Conservation (phyloP, 1,139 yeast genomes). For the Candida mesenterica region DNA sequence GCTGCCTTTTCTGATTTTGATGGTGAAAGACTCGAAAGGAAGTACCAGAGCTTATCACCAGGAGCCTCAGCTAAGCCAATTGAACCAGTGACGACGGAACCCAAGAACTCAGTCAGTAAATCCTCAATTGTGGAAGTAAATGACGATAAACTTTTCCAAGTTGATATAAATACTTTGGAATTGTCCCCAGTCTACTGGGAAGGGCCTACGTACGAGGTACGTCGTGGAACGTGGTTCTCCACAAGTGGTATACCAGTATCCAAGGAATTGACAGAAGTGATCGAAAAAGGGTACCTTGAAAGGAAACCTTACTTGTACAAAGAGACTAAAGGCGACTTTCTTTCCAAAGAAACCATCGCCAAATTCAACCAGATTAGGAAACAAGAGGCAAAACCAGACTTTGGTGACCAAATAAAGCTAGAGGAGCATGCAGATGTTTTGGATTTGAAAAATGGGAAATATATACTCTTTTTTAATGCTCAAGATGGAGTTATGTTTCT, state of each 20-base stretch:
- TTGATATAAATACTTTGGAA: constrained; percentile 53
- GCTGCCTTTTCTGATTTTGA: constrained; percentile 69
- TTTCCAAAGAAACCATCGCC: constrained; percentile 21
- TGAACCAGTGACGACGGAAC: background rate
- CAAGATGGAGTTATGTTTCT: constrained; percentile 41
- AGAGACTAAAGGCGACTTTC: no score
- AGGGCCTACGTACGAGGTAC: constrained; percentile 80
- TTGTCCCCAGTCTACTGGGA: constrained; percentile 82
- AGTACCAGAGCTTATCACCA: constrained; percentile 25
- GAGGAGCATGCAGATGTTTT: constrained; percentile 30
- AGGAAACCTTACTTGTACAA: constrained; percentile 32
- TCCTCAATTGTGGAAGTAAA: constrained; percentile 45
- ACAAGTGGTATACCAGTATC: constrained; percentile 60
- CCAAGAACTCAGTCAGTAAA: no score
- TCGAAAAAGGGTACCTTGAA: constrained; percentile 55
- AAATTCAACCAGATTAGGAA: constrained; percentile 20
- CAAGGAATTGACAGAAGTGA: constrained; percentile 47
- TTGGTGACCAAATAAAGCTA: constrained; percentile 12
- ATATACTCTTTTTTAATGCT: constrained; percentile 33
- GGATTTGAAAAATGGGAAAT: constrained; percentile 29
- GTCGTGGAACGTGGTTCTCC: constrained; percentile 85
- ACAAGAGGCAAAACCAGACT: constrained; percentile 3
- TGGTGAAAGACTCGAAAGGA: constrained; percentile 56
- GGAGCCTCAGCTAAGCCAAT: background rate
- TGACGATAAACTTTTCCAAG: constrained; percentile 79